Evolutionary conservation across 192 early-diverging fungal species (phyloP), one percentile per base, ranked within the genome.

Genomic region (Coemansia sp.): DNA sequence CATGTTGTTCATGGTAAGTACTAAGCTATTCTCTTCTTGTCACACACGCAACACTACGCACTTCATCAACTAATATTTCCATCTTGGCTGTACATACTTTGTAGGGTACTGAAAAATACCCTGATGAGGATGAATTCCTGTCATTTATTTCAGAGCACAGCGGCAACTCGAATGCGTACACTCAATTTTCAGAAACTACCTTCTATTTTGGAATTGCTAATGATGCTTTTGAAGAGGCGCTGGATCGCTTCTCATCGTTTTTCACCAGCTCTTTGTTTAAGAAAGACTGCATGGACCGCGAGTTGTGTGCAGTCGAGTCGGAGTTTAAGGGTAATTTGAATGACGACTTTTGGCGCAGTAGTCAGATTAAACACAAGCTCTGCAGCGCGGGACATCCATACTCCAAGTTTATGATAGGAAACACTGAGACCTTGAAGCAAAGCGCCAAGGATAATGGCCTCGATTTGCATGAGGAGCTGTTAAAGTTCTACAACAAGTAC

Each of bases 261-360:
- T 96, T 98, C 72, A 92, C 93, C 25, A 77, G 82, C 19, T 94
- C 95, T 6, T 84, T 96, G 24, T 94, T 97, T 79, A 77, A 85
- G 29, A 85, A 88, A 20, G 86, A 85, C 29, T 90, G 90, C 63
- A 92, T 91, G 7, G 94, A 96, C 24, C 85, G 92, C 19, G 96
- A 98, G 76, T 68, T 97, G 60, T 79, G 86, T 15, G 93, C 93
- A 2, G 94, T 98, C 7, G 94, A 99, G 73, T 96, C 95, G 1
- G 97, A 98, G 63, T 91, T 92, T 46, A 91, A 92, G 61, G 90
- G 93, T 61, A 45, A 93, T 17, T 92, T 93, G 53, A 77, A 76
- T 19, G 92, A 82, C 45, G 72, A 95, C 10, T 2, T 8, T 46
- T 46, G 47, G 59, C 58, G 67, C 2, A 31, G 43, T 74, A 5